Evolutionary conservation across 1,139 yeast species (phyloP).

Genomic region (Saccharomyces hybrid): DNA sequence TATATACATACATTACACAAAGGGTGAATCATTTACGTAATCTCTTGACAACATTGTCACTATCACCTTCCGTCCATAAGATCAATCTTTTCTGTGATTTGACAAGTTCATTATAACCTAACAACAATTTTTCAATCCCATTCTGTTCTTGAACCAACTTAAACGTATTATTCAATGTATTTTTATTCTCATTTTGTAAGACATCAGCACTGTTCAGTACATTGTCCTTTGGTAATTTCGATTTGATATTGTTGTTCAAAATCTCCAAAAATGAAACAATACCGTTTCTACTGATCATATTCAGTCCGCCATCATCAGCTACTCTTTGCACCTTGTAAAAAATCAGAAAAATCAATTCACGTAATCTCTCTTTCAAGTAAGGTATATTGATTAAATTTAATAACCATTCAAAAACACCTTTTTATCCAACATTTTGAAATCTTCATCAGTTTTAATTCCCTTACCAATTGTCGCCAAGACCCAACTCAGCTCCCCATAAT

Average conservation of each 20-base stretch:
- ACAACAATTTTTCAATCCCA: conserved; percentile 41
- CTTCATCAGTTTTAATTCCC: conserved; percentile 43
- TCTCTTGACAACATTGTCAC: conserved; percentile 40
- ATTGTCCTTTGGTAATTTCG: background rate
- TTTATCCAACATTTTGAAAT: conserved; percentile 45
- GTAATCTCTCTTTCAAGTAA: conserved; percentile 38
- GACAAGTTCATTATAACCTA: conserved; percentile 40
- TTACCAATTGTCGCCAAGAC: conserved; percentile 43
- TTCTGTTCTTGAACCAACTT: conserved; percentile 29
- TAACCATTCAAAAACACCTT: conserved; percentile 60
- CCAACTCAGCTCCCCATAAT: conserved; percentile 60
- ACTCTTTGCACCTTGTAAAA: conserved; percentile 46
- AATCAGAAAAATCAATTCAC: conserved; percentile 37
- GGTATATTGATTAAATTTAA: conserved; percentile 49
- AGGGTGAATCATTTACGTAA: conserved; percentile 16
- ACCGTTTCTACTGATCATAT: conserved; percentile 58
- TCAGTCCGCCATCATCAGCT: conserved; percentile 50
- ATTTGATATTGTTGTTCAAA: conserved; percentile 18
- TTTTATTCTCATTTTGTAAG: background rate
- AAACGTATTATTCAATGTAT: background rate
- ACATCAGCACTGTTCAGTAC: background rate
- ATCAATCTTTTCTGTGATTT: conserved; percentile 46
- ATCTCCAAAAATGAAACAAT: conserved; percentile 43
- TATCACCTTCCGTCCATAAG: conserved; percentile 55
- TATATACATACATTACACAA: background rate